These are phyloP conservation scores for Neonectria hederae DNA, from an alignment of 2,329 filamentous ascomycete genomes.

Conservation along the genomic window DNA sequence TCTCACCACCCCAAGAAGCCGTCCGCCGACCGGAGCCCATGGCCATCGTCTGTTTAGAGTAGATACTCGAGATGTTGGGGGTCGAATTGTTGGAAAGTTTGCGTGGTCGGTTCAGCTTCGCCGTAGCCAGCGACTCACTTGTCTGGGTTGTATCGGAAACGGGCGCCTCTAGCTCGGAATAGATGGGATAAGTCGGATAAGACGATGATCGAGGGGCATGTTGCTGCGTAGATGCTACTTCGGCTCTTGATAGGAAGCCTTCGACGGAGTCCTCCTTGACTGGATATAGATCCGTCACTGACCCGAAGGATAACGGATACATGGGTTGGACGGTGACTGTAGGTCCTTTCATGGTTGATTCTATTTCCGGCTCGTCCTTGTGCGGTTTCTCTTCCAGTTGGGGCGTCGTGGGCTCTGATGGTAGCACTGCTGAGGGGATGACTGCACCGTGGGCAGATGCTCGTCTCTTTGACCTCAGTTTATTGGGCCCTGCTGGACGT, in stretches of 20 bases:
- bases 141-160: slow-evolving; percentile 32
- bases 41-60: slow-evolving; percentile 43
- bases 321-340: slow-evolving; percentile 34
- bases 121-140: slow-evolving; percentile 32
- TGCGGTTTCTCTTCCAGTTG: slow-evolving; percentile 16
- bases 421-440: slow-evolving; percentile 17
- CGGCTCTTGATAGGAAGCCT: slow-evolving; percentile 27
- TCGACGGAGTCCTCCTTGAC: slow-evolving; percentile 32
- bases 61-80: slow-evolving; percentile 39
- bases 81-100: slow-evolving; percentile 47
- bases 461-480: slow-evolving; percentile 38
- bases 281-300: slow-evolving; percentile 32
- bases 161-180: slow-evolving; percentile 46
- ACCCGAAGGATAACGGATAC: slow-evolving; percentile 34
- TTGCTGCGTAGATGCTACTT: slow-evolving; percentile 14
- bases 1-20: slow-evolving; percentile 49
- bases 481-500: slow-evolving; percentile 39
- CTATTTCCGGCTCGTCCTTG: slow-evolving; percentile 23
- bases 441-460: slow-evolving; percentile 33
- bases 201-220: slow-evolving; percentile 30
- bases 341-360: slow-evolving; percentile 36
- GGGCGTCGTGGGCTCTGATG: slow-evolving; percentile 10
- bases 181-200: slow-evolving; percentile 41
- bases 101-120: slow-evolving; percentile 49
- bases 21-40: slow-evolving; percentile 38